Evolutionary conservation across 2,329 filamentous ascomycete species (phyloP), one percentile per base, ranked within the genome.

Genomic region (Phialophora chinensis): DNA sequence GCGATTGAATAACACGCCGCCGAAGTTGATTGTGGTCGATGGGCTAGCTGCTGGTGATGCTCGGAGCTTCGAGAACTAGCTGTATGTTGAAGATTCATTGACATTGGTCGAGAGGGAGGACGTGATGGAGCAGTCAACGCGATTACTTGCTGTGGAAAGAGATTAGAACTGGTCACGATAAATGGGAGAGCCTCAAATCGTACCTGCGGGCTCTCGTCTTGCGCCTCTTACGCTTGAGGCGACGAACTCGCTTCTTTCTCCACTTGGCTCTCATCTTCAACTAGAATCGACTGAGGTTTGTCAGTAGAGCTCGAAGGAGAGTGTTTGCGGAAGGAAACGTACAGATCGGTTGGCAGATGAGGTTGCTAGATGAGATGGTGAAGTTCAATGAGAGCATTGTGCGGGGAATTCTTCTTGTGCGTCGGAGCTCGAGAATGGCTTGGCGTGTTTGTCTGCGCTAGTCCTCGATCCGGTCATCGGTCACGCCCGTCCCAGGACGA

Each of bases 161-260:
- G 66, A 74, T 84, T 76, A 82, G 58, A 81, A 60, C 33, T 42
- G 35, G 17, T n/a, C 59, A 20, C 17, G 59, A 23, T 47, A 14
- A n/a, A 12, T 17, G 44, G 25, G 47, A 25, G 10, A 23, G 52
- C 33, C 33, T 49, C 50, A 33, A 65, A 84, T 44, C 93, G 88
- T 88, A 98, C 95, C 90, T 93, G 86, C 95, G 87, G 79, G 94
- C 95, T 83, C 95, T 90, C 86, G 95, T 97, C 94, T 99, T 99
- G 93, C 95, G 96, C 87, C 95, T 93, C 93, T 99, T 99, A 82
- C 93, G 91, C 91, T 98, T 98, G 84, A 99, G 92, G 85, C 95
- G 90, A 80, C 95, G 89, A 86, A 97, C 93, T 83, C 95, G 89
- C 94, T 99, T 99, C 91, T 99, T 99, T 88, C 94, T 95, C 95